Conservation (phyloP, 805 yeast genomes). For the Zygoascus biomembranicola region DNA sequence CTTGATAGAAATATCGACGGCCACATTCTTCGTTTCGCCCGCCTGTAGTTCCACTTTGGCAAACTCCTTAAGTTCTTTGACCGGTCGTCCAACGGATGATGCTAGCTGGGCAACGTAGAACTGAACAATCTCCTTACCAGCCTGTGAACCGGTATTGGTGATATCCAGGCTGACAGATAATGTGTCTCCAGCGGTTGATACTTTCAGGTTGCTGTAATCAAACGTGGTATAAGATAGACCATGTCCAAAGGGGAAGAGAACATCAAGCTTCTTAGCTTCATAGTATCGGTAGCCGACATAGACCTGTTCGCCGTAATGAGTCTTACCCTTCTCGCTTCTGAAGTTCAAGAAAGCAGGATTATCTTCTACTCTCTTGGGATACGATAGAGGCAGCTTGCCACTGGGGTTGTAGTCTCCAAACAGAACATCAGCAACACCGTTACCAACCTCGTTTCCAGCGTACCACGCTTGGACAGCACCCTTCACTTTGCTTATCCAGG, state of each 20-base stretch:
- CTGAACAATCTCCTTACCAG: conserved; percentile 51
- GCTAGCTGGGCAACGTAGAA: conserved; percentile 36
- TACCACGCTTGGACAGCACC: conserved; percentile 47
- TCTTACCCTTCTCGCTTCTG: conserved; percentile 44
- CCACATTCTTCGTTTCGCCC: conserved; percentile 35
- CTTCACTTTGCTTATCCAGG: conserved; percentile 39
- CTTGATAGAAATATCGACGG: conserved; percentile 35
- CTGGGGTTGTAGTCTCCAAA: conserved; percentile 55
- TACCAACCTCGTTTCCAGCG: conserved; percentile 52
- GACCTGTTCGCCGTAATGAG: conserved; percentile 57
- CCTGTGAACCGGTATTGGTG: conserved; percentile 39
- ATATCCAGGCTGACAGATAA: conserved; percentile 21
- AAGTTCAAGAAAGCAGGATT: conserved; percentile 50
- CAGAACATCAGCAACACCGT: conserved; percentile 50
- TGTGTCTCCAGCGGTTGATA: background rate
- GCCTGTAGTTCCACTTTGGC: conserved; percentile 40
- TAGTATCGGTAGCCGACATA: conserved; percentile 56
- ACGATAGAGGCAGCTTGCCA: conserved; percentile 50
- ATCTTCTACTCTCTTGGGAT: conserved; percentile 45
- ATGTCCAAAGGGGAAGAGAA: conserved; percentile 52
- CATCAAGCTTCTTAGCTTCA: conserved; percentile 42
- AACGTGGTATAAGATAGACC: conserved; percentile 56
- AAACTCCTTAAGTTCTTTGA: conserved; percentile 54
- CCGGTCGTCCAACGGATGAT: conserved; percentile 41
- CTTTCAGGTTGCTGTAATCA: conserved; percentile 22